A percentile compares a stretch with the other conserved stretches of the same genome.
These are phyloP conservation scores for Salix exigua DNA, from an alignment of 345 rosid genomes.

Conservation along the genomic window DNA sequence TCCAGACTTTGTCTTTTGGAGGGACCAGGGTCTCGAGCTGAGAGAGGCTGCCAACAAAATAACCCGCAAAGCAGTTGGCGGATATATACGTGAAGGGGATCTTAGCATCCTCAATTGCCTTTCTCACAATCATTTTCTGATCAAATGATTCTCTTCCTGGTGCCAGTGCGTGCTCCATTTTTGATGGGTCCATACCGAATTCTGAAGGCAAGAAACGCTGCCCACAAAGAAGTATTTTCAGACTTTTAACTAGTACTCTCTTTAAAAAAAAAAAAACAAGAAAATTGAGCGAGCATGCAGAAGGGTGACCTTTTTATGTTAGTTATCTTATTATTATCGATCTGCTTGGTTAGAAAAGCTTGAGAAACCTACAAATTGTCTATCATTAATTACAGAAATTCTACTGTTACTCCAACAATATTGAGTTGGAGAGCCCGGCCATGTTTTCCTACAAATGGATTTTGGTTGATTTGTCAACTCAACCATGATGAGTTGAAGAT, in stretches of 20 bases:
- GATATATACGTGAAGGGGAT: slow-evolving; percentile 72
- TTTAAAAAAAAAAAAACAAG: too few relatives aligned
- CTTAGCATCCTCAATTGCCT: slow-evolving; percentile 65
- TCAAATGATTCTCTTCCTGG: slow-evolving; percentile 81
- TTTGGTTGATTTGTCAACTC: too few relatives aligned
- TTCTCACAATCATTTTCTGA: slow-evolving; percentile 71
- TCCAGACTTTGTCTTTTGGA: slow-evolving; percentile 41
- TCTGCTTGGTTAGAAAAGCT: not conserved
- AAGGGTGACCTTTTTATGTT: not conserved
- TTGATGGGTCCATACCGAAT: slow-evolving; percentile 80
- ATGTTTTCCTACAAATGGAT: too few relatives aligned
- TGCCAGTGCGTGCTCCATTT: slow-evolving; percentile 66
- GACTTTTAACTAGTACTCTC: too few relatives aligned
- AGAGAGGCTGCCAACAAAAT: slow-evolving; percentile 64
- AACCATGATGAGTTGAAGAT: too few relatives aligned
- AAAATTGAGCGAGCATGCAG: not conserved
- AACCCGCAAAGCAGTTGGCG: slow-evolving; percentile 76
- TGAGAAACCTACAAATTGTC: not conserved
- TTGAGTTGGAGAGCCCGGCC: too few relatives aligned
- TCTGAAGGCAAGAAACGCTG: slow-evolving; percentile 87
- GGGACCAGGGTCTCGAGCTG: slow-evolving; percentile 62
- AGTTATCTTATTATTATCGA: not conserved
- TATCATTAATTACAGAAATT: too few relatives aligned
- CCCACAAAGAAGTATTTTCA: not conserved
- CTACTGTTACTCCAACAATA: too few relatives aligned